phyloP scores from a whole-genome alignment of 179 eudicot genomes.

The Beta lomatogona region DNA sequence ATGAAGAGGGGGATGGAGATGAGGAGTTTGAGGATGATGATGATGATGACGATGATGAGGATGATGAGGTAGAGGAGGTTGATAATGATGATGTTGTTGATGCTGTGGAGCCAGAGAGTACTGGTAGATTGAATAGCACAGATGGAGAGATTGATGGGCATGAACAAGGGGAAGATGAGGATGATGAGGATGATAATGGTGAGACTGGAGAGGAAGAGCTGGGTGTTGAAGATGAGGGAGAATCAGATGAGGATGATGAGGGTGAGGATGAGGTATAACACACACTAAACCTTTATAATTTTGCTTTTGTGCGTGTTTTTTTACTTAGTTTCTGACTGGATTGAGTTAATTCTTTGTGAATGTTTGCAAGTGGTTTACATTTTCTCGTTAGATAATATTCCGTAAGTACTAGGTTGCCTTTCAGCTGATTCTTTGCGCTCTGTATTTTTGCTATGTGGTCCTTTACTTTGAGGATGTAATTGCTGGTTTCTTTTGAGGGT shows the following conservation, averaged over 20 bases:
- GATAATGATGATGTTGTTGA: conserved; percentile 77
- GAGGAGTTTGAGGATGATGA: conserved; percentile 39
- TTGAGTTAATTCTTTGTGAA: neutral
- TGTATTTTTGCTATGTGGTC: neutral
- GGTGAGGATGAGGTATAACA: conserved; percentile 45
- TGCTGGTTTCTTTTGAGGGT: neutral
- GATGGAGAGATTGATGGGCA: conserved; percentile 97
- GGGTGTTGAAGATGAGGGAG: conserved; percentile 69
- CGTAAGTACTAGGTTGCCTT: neutral
- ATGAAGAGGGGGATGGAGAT: conserved; percentile 33
- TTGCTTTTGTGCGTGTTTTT: neutral
- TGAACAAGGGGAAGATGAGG: conserved; percentile 92
- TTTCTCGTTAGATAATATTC: neutral
- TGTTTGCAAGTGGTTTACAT: neutral
- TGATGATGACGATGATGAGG: conserved; percentile 61
- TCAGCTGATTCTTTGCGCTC: neutral
- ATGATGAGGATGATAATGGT: conserved; percentile 81
- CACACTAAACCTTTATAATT: neutral
- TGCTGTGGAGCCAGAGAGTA: conserved; percentile 51
- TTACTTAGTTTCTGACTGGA: neutral
- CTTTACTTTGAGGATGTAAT: neutral
- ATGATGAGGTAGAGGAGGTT: conserved; percentile 76
- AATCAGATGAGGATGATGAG: conserved; percentile 35
- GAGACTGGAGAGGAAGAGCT: conserved; percentile 87
- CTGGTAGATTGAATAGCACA: conserved; percentile 50